phyloP scores from a whole-genome alignment of 1,284 basidiomycete genomes.

The Rhodotorula sp. region DNA sequence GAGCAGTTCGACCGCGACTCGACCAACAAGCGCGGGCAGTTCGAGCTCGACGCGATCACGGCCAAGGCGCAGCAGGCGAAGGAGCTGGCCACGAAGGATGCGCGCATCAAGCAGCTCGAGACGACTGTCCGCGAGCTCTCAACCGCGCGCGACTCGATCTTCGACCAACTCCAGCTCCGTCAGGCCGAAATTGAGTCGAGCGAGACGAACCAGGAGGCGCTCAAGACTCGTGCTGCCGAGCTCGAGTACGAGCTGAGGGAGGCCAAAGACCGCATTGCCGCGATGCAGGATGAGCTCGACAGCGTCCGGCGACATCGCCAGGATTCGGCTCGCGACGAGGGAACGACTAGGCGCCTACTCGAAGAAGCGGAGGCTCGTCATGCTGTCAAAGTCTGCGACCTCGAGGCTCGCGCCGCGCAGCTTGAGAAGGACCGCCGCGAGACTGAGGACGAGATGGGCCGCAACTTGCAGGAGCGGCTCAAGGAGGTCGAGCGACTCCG shows the following conservation, averaged over 20 bases:
- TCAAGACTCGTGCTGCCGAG: constrained; percentile 75
- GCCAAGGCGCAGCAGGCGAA: constrained; percentile 69
- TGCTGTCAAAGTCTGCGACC: constrained; percentile 68
- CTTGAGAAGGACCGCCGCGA: constrained; percentile 73
- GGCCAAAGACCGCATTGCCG: constrained; percentile 54
- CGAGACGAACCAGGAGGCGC: constrained; percentile 66
- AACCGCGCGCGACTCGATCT: constrained; percentile 70
- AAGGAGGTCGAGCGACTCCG: constrained; percentile 74
- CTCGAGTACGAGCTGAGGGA: constrained; percentile 81
- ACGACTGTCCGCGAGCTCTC: constrained; percentile 65
- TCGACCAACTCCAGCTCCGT: constrained; percentile 76
- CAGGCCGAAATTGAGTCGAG: constrained; percentile 84
- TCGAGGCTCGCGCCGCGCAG: constrained; percentile 57
- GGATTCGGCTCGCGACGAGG: constrained; percentile 37
- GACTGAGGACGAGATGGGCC: constrained; percentile 71
- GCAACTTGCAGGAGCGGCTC: constrained; percentile 69
- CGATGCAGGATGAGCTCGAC: constrained; percentile 34
- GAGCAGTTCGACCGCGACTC: constrained; percentile 74
- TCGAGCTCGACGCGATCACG: constrained; percentile 71
- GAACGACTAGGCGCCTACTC: constrained; percentile 71
- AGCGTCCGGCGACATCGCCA: constrained; percentile 48
- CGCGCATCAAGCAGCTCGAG: constrained; percentile 69
- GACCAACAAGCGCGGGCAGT: constrained; percentile 63
- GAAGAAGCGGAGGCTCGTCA: constrained; percentile 72
- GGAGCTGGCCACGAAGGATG: constrained; percentile 63